Evolutionary conservation across 345 rosid genomes (phyloP), one percentile per base, ranked within the genome.

Genomic region (Gossypium herbaceum): DNA sequence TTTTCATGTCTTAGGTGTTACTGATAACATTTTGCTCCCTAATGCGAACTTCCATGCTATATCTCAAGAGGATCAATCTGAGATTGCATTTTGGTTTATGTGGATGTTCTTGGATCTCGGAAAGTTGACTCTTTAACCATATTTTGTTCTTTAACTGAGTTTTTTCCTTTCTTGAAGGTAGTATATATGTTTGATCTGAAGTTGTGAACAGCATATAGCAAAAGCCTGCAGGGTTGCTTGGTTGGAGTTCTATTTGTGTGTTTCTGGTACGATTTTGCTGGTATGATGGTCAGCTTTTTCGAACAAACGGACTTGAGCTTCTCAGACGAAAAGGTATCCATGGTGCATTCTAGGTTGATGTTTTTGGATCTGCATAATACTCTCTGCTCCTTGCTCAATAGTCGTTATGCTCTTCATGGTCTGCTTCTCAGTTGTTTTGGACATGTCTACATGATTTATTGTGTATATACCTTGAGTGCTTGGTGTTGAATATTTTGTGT

Each of bases 61-160:
- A 50, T 68, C 29, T 58, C 45, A 16, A 39, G 39, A 69, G 73
- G 58, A 25, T 52, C 73, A 69, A 16, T 7, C 45, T 51, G 59
- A 69, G 73, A 69, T 69, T 50, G 73, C 59, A 69, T 69, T 69
- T 69, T 69, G 73, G 73, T 69, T 69, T 69, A 69, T 50, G 59
- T 27, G 45, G 45, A 69, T 69, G 73, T 68, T 44, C 57, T 44
- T 69, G 73, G 73, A 69, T 69, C 73, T 59, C 51, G 73, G 24
- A 50, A 69, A 69, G 59, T 51, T 68, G 17, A 24, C 17, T 50
- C 58, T 68, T 48, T 15, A 69, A 8, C 73, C 22, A 17, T 69
- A 69, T 69, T 50, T 68, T 51, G 10, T 69, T 51, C 43, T 69
- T 39, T 25, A 17, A 22, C 51, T 51, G 15, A 27, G 12, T 68